Evolutionary conservation across 352 stramenopile genomes (phyloP).

Genomic region (Pythium sp.): DNA sequence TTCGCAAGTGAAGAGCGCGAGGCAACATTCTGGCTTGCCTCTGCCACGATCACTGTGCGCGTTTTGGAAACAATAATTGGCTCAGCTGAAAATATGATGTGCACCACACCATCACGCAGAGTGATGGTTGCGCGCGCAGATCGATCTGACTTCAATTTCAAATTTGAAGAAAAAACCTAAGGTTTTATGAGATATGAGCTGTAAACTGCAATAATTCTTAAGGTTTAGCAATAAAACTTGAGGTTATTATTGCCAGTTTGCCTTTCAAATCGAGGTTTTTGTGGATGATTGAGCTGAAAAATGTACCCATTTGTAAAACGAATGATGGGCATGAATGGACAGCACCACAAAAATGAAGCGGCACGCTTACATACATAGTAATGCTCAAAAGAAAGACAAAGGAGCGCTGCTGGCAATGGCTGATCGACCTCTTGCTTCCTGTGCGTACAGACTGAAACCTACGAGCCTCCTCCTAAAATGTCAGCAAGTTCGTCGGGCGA

Average conservation of each 20-base stretch:
- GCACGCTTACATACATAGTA: too few species aligned
- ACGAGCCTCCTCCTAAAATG: conserved; percentile 43
- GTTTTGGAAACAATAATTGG: too few species aligned
- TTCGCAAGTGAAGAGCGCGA: conserved; percentile 6
- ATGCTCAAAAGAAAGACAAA: neutral
- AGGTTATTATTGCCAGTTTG: neutral
- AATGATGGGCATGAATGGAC: neutral
- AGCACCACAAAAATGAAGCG: neutral
- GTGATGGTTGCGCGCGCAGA: conserved; percentile 2
- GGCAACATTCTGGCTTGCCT: neutral
- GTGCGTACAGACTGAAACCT: neutral
- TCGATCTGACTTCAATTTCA: conserved; percentile 9
- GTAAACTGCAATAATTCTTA: too few species aligned
- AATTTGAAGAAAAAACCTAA: conserved; percentile 2
- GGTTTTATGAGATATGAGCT: too few species aligned
- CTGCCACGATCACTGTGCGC: neutral
- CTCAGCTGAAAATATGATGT: too few species aligned
- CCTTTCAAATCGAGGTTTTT: too few species aligned
- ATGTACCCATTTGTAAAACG: neutral
- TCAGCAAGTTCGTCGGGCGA: conserved; percentile 43
- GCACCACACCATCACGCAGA: neutral
- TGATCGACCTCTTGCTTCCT: neutral
- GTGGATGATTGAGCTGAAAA: neutral
- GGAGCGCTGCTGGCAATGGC: neutral
- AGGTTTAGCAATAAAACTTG: too few species aligned